Evolutionary conservation across 2,329 filamentous ascomycete species (phyloP).

Genomic region (Pseudocercospora ulei): DNA sequence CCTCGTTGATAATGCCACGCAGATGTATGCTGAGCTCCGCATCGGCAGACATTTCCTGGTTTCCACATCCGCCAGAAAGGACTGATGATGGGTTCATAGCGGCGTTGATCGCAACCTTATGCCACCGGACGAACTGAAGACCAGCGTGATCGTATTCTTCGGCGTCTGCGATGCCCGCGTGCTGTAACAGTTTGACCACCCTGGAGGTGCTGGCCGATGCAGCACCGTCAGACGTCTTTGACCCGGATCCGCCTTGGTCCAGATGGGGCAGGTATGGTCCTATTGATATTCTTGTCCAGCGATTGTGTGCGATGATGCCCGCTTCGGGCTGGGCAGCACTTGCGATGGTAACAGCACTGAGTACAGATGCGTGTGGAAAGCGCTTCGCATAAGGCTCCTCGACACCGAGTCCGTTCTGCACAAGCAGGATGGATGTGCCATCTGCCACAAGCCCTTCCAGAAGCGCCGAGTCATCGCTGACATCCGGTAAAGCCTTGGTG

Average conservation of each 20-base stretch:
- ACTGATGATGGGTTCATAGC: conserved; percentile 65
- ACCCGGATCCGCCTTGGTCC: conserved; percentile 30
- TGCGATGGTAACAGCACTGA: conserved; percentile 60
- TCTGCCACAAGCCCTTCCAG: conserved; percentile 52
- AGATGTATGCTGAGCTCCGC: conserved; percentile 54
- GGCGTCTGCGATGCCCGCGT: conserved; percentile 58
- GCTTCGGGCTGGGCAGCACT: conserved; percentile 56
- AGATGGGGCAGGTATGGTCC: conserved; percentile 53
- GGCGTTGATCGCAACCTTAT: conserved; percentile 68
- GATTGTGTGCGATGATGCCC: conserved; percentile 58
- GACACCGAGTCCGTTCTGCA: conserved; percentile 63
- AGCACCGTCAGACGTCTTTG: conserved; percentile 22
- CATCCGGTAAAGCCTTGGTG: conserved; percentile 60
- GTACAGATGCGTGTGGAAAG: conserved; percentile 52
- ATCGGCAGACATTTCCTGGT: conserved; percentile 57
- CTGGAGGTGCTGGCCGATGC: conserved; percentile 38
- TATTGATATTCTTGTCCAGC: conserved; percentile 63
- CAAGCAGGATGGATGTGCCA: conserved; percentile 52
- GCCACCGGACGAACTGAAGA: conserved; percentile 62
- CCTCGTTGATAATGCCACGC: conserved; percentile 59
- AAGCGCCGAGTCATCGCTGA: conserved; percentile 52
- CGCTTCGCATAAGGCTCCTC: conserved; percentile 55
- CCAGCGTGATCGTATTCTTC: conserved; percentile 55
- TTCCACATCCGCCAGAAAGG: conserved; percentile 54
- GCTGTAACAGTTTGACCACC: conserved; percentile 48